Evolutionary conservation across 805 yeast species (phyloP), one percentile per base, ranked within the genome.

Genomic region (Ogataea glucozyma): DNA sequence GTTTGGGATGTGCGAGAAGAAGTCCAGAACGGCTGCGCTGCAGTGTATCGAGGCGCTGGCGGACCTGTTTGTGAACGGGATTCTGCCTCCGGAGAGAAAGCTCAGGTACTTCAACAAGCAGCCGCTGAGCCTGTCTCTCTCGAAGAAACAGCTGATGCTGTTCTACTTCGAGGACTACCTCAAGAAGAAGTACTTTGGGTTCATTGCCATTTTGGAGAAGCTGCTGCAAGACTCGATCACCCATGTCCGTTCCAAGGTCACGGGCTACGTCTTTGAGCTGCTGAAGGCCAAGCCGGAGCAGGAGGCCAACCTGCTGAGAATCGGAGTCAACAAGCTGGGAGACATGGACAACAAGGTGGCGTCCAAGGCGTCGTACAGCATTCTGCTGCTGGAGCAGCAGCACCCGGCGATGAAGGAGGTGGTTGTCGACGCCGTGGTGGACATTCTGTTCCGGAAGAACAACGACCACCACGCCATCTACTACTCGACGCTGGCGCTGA

Each of bases 351-450:
- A 87, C 49, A 88, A 88, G 61, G 96, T 93, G 4, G 79, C 95
- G 1, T 85, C 98, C 1, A 87, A 87, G 59, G 79, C 95, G 1
- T 89, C 97, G 4, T 88, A 79, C 62, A 81, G 83, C 50, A 68
- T 93, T 34, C 72, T 90, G 50, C 83, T 84, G 55, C 67, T 89
- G 31, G 86, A 93, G 62, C 95, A 88, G 63, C 84, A 82, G 4
- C 99, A 93, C 63, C 99, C 99, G 14, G 93, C 93, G 38, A 93
- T 93, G 98, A 91, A 89, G 64, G 69, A 78, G 40, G 79, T 91
- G 44, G 73, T 93, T 29, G 76, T 84, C 30, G 88, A 88, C 48
- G 72, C 93, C 4, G 84, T 91, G 27, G 78, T 86, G 38, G 98
- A 93, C 62, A 75, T 84, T 39, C 71, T 88, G 23, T 83, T 88